phyloP scores from a whole-genome alignment of 108 stramenopile species.

The Fragilariopsis cylindrus region DNA sequence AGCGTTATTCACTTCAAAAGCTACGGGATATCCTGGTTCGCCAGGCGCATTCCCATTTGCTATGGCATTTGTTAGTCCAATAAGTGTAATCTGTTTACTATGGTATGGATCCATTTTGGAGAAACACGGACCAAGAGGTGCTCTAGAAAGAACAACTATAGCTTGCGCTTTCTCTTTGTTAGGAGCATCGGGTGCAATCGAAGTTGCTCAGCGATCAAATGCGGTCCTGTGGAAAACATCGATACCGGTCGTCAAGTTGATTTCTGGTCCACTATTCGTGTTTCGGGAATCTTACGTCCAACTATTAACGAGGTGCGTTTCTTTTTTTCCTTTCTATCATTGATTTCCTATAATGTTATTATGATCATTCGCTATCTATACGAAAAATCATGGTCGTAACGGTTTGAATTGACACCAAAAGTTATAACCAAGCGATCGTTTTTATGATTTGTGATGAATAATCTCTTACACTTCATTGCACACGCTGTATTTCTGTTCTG shows the following conservation, averaged over 20 bases:
- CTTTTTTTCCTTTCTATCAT: background rate
- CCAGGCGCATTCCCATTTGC: conserved; percentile 71
- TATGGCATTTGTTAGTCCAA: conserved; percentile 74
- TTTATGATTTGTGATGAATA: too few relatives aligned
- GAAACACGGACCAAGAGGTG: conserved; percentile 58
- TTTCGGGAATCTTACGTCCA: conserved; percentile 85
- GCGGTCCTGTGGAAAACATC: conserved; percentile 25
- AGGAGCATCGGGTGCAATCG: conserved; percentile 32
- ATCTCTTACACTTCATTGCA: too few relatives aligned
- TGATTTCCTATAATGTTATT: background rate
- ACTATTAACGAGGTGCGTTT: conserved; percentile 51
- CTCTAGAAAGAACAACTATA: conserved; percentile 52
- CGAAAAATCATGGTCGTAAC: too few relatives aligned
- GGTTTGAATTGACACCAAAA: too few relatives aligned
- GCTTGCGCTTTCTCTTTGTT: conserved; percentile 45
- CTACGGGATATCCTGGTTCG: conserved; percentile 54
- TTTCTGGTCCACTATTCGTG: conserved; percentile 62
- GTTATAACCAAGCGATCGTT: too few relatives aligned
- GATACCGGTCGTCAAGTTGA: conserved; percentile 54
- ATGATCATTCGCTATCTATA: too few relatives aligned
- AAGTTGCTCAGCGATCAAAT: conserved; percentile 29
- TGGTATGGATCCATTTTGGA: conserved; percentile 59
- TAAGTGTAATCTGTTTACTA: conserved; percentile 55
- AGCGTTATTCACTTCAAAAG: conserved; percentile 73
- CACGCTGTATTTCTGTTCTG: too few relatives aligned